phyloP scores from a whole-genome alignment of 495 filamentous ascomycete species.

The Lepraria neglecta region DNA sequence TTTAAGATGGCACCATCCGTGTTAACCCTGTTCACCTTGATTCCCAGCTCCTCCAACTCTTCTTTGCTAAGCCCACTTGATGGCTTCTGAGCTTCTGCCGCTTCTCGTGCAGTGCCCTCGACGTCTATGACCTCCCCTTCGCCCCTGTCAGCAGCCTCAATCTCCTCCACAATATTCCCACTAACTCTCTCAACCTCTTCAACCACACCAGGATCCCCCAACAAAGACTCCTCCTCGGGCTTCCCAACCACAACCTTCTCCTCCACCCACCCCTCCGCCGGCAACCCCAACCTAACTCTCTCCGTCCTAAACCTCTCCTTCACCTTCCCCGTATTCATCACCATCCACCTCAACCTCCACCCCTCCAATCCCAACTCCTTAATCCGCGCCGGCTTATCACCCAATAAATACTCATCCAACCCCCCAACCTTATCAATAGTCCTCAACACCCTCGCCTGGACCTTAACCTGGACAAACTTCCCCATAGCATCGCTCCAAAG shows the following conservation, averaged over 20 bases:
- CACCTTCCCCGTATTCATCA: slow-evolving; percentile 68
- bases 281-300: slow-evolving; percentile 46
- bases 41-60: too few species aligned
- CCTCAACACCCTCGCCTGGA: slow-evolving; percentile 70
- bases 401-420: slow-evolving; percentile 83
- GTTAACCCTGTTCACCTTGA: too few species aligned
- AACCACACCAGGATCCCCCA: not conserved
- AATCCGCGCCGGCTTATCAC: slow-evolving; percentile 62
- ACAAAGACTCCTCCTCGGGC: not conserved
- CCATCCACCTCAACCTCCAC: slow-evolving; percentile 77
- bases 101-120: not conserved
- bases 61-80: too few species aligned
- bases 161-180: not conserved
- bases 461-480: slow-evolving; percentile 59
- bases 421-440: slow-evolving; percentile 85
- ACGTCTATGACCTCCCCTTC: not conserved
- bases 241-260: not conserved
- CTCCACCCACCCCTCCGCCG: slow-evolving; percentile 20
- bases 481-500: slow-evolving; percentile 64
- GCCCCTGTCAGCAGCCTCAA: not conserved
- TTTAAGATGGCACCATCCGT: too few species aligned
- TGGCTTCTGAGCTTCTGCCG: not conserved
- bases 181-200: too few species aligned
- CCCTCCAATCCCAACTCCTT: slow-evolving; percentile 81
- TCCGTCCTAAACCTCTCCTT: slow-evolving; percentile 52